Evolutionary conservation across 2,329 filamentous ascomycete genomes (phyloP).

Genomic region (Claviceps arundinis): DNA sequence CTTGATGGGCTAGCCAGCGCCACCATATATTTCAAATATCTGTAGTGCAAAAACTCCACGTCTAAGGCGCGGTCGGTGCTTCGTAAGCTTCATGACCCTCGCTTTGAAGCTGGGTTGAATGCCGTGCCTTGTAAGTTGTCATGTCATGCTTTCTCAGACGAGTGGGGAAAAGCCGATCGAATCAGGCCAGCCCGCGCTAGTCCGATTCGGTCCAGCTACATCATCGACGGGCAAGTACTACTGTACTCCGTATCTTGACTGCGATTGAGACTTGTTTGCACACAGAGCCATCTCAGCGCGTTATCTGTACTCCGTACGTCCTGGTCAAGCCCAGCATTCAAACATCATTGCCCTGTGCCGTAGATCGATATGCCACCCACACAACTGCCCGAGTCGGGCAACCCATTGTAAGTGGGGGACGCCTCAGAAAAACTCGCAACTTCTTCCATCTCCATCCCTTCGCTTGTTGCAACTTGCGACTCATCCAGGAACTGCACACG

Average conservation of each 20-base stretch:
- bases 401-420: conserved; percentile 28
- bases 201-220: background rate
- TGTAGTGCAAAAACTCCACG: no score
- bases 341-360: background rate
- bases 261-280: background rate
- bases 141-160: no score
- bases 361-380: conserved; percentile 27
- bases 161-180: background rate
- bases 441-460: background rate
- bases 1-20: no score
- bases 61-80: no score
- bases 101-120: no score
- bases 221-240: background rate
- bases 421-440: background rate
- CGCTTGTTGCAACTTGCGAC: background rate
- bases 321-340: background rate
- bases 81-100: no score
- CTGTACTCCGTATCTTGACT: background rate
- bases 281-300: background rate
- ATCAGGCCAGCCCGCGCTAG: background rate
- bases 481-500: background rate
- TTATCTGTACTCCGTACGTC: background rate
- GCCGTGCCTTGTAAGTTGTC: no score
- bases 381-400: conserved; percentile 31
- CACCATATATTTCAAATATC: no score